Base-by-base conservation (phyloP, 1,139 yeast species). In the Geotrichum histeridarum region DNA sequence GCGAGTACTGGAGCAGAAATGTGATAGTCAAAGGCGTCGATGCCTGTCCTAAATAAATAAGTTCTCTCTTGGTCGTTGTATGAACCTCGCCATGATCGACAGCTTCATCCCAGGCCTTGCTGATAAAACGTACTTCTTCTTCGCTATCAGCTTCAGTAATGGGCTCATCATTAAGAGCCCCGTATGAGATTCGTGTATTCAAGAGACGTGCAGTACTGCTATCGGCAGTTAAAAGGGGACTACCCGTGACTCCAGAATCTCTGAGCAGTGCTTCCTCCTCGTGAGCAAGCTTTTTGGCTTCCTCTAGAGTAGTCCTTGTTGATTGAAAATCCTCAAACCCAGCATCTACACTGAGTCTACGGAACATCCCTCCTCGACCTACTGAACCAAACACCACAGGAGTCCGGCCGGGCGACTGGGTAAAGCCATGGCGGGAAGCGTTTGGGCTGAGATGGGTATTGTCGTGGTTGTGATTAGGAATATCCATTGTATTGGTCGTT, bases 1-100 rank as follows among this genome's bases (percentile, higher is more conserved):
- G 74, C 1, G 95, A 86, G 68, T 86, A 86, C 67, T 89, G 96
- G 50, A 90, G 73, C 41, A 87, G 69, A 64, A 88, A 88, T 0
- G 96, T 87, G 50, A 86, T 73, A 14, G 63, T 59, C 42, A 66
- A 53, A 1, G 69, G 69, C 9, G 53, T 37, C 8, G 65, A 57
- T 55, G 75, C 75, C 42, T 67, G 64, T 8, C 35, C 35, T 12
- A 53, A 8, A 37, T 38, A 49, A n/a, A 22, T 32, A 31, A 74
- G 57, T 66, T 83, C 86, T 2, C 74, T 69, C 4, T 49, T 37
- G 22, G 72, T 53, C 4, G 70, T 62, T 0, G 89, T 83, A 38
- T 73, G 76, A 0, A 81, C 77, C 53, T 77, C 79, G 32, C 75
- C 75, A 22, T 61, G 60, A 9, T 56, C 56, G 1, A 71, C 67